phyloP scores from a whole-genome alignment of 768 basidiomycete genomes.

The Gymnopilus junonius region DNA sequence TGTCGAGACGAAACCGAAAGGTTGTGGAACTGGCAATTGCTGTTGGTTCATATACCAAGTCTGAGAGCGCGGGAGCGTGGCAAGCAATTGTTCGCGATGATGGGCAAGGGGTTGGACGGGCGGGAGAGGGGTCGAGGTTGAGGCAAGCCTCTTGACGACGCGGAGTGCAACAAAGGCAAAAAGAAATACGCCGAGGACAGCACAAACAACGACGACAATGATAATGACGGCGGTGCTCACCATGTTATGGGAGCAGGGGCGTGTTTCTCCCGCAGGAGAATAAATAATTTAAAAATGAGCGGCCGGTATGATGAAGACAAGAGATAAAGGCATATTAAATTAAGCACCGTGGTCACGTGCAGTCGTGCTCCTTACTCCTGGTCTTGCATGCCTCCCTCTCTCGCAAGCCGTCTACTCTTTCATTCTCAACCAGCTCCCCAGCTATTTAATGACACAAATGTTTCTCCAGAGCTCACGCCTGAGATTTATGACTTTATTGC shows the following conservation, averaged over 20 bases:
- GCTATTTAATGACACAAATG: constrained; percentile 49
- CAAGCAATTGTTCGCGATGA: constrained; percentile 55
- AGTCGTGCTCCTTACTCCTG: background rate
- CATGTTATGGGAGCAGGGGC: constrained; percentile 7
- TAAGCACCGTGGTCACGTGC: constrained; percentile 17
- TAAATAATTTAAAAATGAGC: constrained; percentile 13
- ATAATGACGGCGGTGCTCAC: constrained; percentile 47
- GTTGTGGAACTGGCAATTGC: constrained; percentile 26
- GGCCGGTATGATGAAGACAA: constrained; percentile 7
- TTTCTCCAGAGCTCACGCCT: constrained; percentile 59
- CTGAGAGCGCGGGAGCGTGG: constrained; percentile 27
- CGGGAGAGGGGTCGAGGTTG: constrained; percentile 53
- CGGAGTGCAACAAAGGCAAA: constrained; percentile 41
- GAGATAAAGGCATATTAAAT: constrained; percentile 10
- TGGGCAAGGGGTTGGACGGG: constrained; percentile 70
- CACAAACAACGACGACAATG: constrained; percentile 54
- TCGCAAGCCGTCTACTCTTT: constrained; percentile 63
- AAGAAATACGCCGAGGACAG: constrained; percentile 43
- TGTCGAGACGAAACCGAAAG: constrained; percentile 20
- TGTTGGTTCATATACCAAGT: constrained; percentile 24
- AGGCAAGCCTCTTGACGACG: constrained; percentile 36
- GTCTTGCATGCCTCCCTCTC: constrained; percentile 31
- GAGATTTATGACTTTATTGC: constrained; percentile 84
- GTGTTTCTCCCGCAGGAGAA: constrained; percentile 7
- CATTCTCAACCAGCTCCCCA: constrained; percentile 57